Percentiles rank a stretch among this genome's conserved stretches.
These are phyloP conservation scores for Rhizopogon sp. DNA, from an alignment of 768 basidiomycete species.

Conservation along the genomic window DNA sequence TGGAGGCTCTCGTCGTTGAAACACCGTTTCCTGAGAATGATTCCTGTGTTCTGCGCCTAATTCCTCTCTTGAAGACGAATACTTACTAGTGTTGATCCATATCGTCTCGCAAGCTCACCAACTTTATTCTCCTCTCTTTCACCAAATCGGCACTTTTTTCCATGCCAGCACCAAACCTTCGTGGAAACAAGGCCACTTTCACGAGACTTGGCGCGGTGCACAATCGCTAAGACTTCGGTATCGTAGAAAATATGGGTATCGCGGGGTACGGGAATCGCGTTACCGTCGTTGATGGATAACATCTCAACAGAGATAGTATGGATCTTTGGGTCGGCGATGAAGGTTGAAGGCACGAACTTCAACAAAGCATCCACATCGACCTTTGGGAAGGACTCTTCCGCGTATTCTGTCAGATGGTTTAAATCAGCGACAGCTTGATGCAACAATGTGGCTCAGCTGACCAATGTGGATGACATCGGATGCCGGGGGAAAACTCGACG, in stretches of 20 bases:
- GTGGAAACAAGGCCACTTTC: constrained; percentile 64
- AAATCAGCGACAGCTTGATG: neutral
- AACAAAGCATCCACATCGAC: constrained; percentile 48
- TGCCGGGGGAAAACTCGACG: neutral
- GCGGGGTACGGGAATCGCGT: constrained; percentile 39
- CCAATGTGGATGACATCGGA: constrained; percentile 28
- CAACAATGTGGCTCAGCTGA: constrained; percentile 13
- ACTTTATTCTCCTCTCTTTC: constrained; percentile 65
- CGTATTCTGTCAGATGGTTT: constrained; percentile 27
- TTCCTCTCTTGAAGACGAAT: neutral
- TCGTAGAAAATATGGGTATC: constrained; percentile 66
- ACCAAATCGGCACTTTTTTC: constrained; percentile 45
- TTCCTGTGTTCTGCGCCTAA: neutral
- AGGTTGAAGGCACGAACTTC: constrained; percentile 18
- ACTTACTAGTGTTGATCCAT: constrained; percentile 60
- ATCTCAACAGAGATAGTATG: constrained; percentile 73
- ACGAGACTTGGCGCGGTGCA: constrained; percentile 64
- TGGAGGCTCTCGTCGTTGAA: constrained; percentile 60
- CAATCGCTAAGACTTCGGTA: constrained; percentile 59
- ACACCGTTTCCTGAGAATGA: constrained; percentile 30
- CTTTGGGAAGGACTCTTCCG: constrained; percentile 39
- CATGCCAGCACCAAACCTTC: constrained; percentile 75
- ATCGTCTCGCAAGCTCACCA: constrained; percentile 66
- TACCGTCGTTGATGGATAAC: constrained; percentile 50
- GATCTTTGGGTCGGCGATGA: constrained; percentile 28